Base-by-base conservation (phyloP, 805 yeast genomes). In the Metschnikowia baotianmanensis region DNA sequence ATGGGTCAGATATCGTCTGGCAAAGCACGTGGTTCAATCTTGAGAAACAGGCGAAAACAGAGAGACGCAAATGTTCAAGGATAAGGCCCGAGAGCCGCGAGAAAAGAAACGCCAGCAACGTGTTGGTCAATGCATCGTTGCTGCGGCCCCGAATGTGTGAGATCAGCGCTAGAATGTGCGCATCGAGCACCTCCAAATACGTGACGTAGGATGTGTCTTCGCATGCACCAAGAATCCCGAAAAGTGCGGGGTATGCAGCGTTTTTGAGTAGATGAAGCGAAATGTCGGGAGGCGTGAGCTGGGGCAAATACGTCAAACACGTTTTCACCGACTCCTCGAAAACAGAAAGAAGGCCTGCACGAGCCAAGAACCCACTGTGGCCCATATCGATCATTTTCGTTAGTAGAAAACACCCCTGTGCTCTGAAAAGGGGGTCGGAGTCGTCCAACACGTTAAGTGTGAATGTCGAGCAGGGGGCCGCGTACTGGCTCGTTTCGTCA, bases 381-480 rank as follows among this genome's bases (percentile, higher is more conserved):
- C 33, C 37, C 7, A 29, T 27, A 12, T 38, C 37, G 12, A 59
- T 17, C 15, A 61, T 45, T 4, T 38, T 29, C 15, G 10, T 22
- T 21, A 62, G 37, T n/a, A 62, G 36, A 6, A 40, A 36, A 32
- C 59, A 48, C 15, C 58, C 63, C 35, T 59, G 62, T 1, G 52
- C 44, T 39, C 67, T 63, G 33, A 58, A 50, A 5, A 38, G 26
- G 5, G 61, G 58, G 19, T 59, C 62, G 32, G 61, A 57, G 42
- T 65, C 67, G 41, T 65, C 69, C 28, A 66, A 52, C 6, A 68
- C 50, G 33, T 63, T 65, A 15, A 68, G 53, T 4, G 62, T 49
- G 33, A 63, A 65, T 5, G 71, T 55, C 9, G 68, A 52, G 10
- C 63, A 37, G 3, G 55, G n/a, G 6, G 57, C 21, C 6, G 31